Conservation (phyloP, 495 filamentous ascomycete species). For the Aspergillus bertholletiae region DNA sequence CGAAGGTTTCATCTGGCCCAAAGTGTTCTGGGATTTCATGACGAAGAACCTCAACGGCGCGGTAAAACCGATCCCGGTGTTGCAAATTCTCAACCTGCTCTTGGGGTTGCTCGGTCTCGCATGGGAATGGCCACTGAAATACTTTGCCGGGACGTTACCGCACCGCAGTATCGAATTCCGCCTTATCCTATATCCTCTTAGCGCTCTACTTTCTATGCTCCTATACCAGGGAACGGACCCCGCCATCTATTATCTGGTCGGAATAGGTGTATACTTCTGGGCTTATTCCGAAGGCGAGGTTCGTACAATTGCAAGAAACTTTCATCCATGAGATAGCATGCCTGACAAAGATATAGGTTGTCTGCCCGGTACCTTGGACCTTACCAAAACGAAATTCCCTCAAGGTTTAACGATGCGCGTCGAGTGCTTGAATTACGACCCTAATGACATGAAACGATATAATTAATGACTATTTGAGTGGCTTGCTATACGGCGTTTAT, state of each 20-base stretch:
- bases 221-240: constrained; percentile 92
- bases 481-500: background rate
- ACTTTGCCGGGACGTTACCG: constrained; percentile 58
- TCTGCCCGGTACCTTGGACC: constrained; percentile 58
- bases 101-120: constrained; percentile 75
- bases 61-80: constrained; percentile 80
- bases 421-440: background rate
- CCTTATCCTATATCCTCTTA: constrained; percentile 78
- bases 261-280: constrained; percentile 89
- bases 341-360: constrained; percentile 34
- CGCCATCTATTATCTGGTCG: constrained; percentile 88
- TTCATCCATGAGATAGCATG: background rate
- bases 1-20: constrained; percentile 95
- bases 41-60: constrained; percentile 85
- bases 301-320: constrained; percentile 23
- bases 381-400: constrained; percentile 35
- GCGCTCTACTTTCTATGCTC: constrained; percentile 67
- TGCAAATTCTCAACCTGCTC: constrained; percentile 95
- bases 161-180: constrained; percentile 87
- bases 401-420: constrained; percentile 24
- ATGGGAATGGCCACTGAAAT: constrained; percentile 87
- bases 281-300: constrained; percentile 97
- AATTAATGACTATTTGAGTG: background rate
- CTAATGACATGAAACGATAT: background rate
- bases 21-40: constrained; percentile 96